phyloP scores from a whole-genome alignment of 1,139 yeast species.

The Magnusiomyces starmeri region DNA sequence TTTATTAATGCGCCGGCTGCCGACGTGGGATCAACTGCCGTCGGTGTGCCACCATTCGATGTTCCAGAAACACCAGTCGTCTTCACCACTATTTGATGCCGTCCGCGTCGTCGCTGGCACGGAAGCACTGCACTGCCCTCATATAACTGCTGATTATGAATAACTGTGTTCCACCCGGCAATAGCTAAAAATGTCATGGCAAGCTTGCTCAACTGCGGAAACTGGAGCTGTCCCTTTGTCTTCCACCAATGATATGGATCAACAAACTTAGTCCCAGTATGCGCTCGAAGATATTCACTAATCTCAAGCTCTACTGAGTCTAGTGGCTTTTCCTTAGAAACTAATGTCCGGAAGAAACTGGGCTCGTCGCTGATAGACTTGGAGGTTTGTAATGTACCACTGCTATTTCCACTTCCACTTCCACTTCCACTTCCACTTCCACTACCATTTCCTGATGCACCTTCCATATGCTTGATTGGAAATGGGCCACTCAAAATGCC shows the following conservation, averaged over 20 bases:
- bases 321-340: slow-evolving; percentile 12
- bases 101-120: slow-evolving; percentile 1
- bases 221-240: slow-evolving; percentile 13
- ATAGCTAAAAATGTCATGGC: slow-evolving; percentile 17
- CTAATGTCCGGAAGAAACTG: slow-evolving; percentile 16
- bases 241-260: slow-evolving; percentile 17
- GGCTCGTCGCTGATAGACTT: too few species aligned
- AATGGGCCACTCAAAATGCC: not conserved
- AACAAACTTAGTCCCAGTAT: slow-evolving; percentile 14
- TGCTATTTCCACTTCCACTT: not conserved
- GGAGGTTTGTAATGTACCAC: not conserved
- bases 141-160: slow-evolving; percentile 16
- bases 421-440: not conserved
- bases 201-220: slow-evolving; percentile 12
- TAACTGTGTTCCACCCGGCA: slow-evolving; percentile 17
- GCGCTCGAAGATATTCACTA: slow-evolving; percentile 13
- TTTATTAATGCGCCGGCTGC: not conserved
- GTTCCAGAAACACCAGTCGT: not conserved
- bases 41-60: not conserved
- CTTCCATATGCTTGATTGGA: not conserved
- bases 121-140: slow-evolving; percentile 16
- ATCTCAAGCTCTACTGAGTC: slow-evolving; percentile 13
- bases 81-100: not conserved
- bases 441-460: not conserved
- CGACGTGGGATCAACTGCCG: not conserved